Conservation (phyloP, 75 land plant genomes). For the Pinus tabuliformis region DNA sequence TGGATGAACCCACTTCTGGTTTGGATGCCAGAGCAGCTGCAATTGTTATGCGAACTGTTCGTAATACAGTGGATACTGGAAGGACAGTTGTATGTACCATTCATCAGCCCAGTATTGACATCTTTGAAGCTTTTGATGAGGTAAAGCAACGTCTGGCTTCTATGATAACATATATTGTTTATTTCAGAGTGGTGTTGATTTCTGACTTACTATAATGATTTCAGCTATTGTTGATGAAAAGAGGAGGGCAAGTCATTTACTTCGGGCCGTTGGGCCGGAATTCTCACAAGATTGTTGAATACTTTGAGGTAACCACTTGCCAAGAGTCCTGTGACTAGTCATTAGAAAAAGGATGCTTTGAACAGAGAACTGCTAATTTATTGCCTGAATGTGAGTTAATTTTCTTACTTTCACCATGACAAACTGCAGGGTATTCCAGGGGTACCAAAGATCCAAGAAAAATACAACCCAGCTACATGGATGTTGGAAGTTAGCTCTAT, state of each 20-base stretch:
- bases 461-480: slow-evolving; percentile 92
- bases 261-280: slow-evolving; percentile 65
- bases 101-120: slow-evolving; percentile 83
- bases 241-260: slow-evolving; percentile 87
- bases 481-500: slow-evolving; percentile 84
- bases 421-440: slow-evolving; percentile 61
- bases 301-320: slow-evolving; percentile 49
- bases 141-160: slow-evolving; percentile 15
- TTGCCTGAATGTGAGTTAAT: too few species aligned
- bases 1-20: slow-evolving; percentile 92
- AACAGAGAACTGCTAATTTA: background rate
- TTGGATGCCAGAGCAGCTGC: slow-evolving; percentile 85
- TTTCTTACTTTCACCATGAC: background rate
- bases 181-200: background rate
- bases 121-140: slow-evolving; percentile 90
- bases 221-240: slow-evolving; percentile 73
- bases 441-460: slow-evolving; percentile 69
- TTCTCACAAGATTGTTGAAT: slow-evolving; percentile 69
- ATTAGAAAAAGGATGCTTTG: background rate
- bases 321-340: background rate
- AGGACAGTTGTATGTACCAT: slow-evolving; percentile 86
- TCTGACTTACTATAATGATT: background rate
- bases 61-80: slow-evolving; percentile 87
- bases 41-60: slow-evolving; percentile 83
- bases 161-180: background rate